Percentiles rank a stretch among this genome's conserved stretches.
phyloP scores from a whole-genome alignment of 257 asterid genomes.

The Pogostemon cablin region DNA sequence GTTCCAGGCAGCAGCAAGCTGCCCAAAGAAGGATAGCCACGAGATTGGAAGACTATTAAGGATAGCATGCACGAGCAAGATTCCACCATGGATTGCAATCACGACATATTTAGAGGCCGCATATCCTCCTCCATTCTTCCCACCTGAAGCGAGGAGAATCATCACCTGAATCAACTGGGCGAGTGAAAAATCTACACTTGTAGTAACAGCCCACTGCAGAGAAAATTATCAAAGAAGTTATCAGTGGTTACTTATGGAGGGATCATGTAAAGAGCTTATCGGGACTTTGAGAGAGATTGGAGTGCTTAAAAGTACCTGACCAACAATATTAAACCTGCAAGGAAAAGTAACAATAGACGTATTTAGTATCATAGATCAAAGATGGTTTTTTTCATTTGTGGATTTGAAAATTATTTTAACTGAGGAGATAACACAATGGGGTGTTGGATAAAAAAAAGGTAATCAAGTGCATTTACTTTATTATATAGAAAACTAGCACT shows the following conservation, averaged over 20 bases:
- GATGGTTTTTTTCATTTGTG: background rate
- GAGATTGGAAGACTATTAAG: constrained; percentile 90
- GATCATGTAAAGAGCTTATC: constrained; percentile 12
- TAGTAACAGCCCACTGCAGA: constrained; percentile 97
- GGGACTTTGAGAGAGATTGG: constrained; percentile 21
- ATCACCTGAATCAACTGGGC: constrained; percentile 94
- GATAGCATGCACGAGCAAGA: constrained; percentile 69
- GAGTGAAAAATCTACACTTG: constrained; percentile 84
- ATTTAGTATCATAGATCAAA: constrained; percentile 17
- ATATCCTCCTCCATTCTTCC: constrained; percentile 87
- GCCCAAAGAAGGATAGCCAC: constrained; percentile 76
- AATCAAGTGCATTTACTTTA: too few species aligned
- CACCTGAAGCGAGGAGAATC: constrained; percentile 90
- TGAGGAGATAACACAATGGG: background rate
- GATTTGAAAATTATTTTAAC: background rate
- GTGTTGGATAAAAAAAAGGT: too few species aligned
- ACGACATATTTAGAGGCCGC: constrained; percentile 80
- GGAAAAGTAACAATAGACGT: constrained; percentile 20
- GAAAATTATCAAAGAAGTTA: constrained; percentile 26
- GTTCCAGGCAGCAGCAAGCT: constrained; percentile 96
- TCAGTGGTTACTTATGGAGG: constrained; percentile 29
- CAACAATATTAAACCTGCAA: constrained; percentile 96
- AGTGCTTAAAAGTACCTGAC: constrained; percentile 69
- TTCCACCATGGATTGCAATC: constrained; percentile 74
- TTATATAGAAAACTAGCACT: too few species aligned